phyloP scores from a whole-genome alignment of 2,329 filamentous ascomycete species.

The Paraconiothyrium sp. region DNA sequence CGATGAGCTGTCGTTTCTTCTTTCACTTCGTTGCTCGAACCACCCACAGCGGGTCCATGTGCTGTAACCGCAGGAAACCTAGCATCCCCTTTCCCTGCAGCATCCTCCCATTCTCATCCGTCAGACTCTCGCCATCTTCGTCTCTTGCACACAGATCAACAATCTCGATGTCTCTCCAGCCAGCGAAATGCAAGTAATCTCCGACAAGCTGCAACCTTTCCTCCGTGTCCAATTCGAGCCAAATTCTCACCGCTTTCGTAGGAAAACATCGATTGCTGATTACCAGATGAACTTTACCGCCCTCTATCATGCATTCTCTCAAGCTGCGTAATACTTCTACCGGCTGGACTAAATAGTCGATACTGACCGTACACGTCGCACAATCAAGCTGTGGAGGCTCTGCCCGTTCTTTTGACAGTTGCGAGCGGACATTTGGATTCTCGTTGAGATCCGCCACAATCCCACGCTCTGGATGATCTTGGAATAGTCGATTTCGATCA shows the following conservation, averaged over 20 bases:
- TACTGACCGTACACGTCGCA: constrained; percentile 61
- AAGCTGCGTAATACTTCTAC: constrained; percentile 57
- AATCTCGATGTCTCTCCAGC: constrained; percentile 63
- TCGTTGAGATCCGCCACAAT: constrained; percentile 55
- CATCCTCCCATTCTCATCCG: constrained; percentile 34
- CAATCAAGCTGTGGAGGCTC: constrained; percentile 49
- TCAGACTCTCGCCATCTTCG: constrained; percentile 29
- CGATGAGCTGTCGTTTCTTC: background rate
- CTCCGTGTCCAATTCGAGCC: constrained; percentile 57
- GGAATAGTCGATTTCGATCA: constrained; percentile 48
- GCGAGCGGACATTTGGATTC: constrained; percentile 41
- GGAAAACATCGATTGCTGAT: constrained; percentile 64
- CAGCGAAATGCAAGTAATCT: constrained; percentile 61
- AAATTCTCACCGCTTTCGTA: constrained; percentile 61
- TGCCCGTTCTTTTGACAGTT: constrained; percentile 16
- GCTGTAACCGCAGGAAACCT: constrained; percentile 22
- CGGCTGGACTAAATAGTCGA: constrained; percentile 62
- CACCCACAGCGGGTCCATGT: constrained; percentile 41
- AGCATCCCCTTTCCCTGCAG: constrained; percentile 17
- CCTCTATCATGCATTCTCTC: constrained; percentile 50
- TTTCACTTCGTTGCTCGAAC: constrained; percentile 33
- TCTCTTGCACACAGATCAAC: constrained; percentile 59
- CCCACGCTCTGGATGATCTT: constrained; percentile 42
- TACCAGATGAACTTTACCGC: constrained; percentile 60
- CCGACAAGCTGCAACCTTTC: constrained; percentile 61